Evolutionary conservation across 2,329 filamentous ascomycete genomes (phyloP), one percentile per base, ranked within the genome.

Genomic region (Penicillium sp.): DNA sequence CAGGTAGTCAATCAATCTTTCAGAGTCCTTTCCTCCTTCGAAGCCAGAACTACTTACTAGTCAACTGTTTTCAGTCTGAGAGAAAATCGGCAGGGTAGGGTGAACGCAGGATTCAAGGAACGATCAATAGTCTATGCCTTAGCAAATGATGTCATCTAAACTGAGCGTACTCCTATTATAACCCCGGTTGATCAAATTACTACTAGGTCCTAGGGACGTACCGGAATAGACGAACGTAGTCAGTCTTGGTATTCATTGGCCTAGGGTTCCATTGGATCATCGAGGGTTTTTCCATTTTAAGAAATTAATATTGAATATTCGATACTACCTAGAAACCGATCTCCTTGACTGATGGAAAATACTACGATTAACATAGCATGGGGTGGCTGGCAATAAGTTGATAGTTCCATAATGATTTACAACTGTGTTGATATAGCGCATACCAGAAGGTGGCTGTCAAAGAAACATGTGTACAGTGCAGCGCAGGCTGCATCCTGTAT

Each of bases 381-480:
- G 33, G 21, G 51, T 58, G 50, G 56, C 56, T 54, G 56, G 56
- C 11, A 33, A n/a, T 38, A n/a, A n/a, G n/a, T n/a, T n/a, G n/a
- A 3, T 16, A 50, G 7, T n/a, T 14, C n/a, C 38, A n/a, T 42
- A 48, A 18, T 35, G 12, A 48, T 35, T 40, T 43, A n/a, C 26
- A 2, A 18, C 42, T n/a, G 18, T 26, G 49, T 30, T 26, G 50
- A 43, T 45, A 42, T 53, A 38, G 12, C 28, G 46, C 56, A 54
- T 53, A 50, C 56, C 56, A 30, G 51, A 48, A 42, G 35, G 55
- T 57, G 55, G 55, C 55, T 57, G 43, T 53, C 56, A 50, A 33
- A 18, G 24, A 26, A 53, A 46, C 51, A 54, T 58, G 56, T 58
- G 50, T 50, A 38, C 50, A 55, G 52, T 23, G 33, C 52, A 48